Percentiles rank a stretch among this genome's conserved stretches.
phyloP scores from a whole-genome alignment of 805 yeast genomes.

The Candida fluviatilis region DNA sequence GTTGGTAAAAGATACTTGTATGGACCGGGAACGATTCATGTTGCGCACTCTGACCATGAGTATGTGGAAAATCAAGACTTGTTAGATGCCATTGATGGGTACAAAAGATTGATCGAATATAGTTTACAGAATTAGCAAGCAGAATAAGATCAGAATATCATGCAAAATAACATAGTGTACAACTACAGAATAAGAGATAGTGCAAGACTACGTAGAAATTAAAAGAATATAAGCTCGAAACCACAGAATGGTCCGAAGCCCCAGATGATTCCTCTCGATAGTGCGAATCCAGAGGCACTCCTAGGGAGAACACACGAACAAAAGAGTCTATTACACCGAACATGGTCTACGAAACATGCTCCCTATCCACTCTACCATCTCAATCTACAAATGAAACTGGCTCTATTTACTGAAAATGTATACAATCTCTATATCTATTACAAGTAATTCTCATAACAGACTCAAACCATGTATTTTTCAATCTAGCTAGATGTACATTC shows the following conservation, averaged over 20 bases:
- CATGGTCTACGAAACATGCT: neutral
- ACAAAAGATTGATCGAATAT: slow-evolving; percentile 38
- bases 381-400: neutral
- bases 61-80: slow-evolving; percentile 46
- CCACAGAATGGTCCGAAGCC: too few species aligned
- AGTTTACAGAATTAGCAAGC: slow-evolving; percentile 8
- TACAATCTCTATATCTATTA: slow-evolving; percentile 45
- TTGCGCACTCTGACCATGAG: slow-evolving; percentile 59
- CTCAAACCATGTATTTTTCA: slow-evolving; percentile 43
- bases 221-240: too few species aligned
- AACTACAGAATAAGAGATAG: neutral
- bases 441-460: slow-evolving; percentile 30
- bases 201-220: neutral
- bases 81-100: slow-evolving; percentile 48
- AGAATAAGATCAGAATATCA: neutral
- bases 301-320: too few species aligned
- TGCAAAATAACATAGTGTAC: neutral
- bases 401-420: slow-evolving; percentile 20
- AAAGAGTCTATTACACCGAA: too few species aligned
- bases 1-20: slow-evolving; percentile 45
- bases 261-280: too few species aligned
- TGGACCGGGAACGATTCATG: slow-evolving; percentile 64
- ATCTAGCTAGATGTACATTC: slow-evolving; percentile 26
- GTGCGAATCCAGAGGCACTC: too few species aligned
- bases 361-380: neutral